These are phyloP conservation scores for Pseudogymnoascus sp. DNA, from an alignment of 2,329 filamentous ascomycete genomes.

Conservation along the genomic window DNA sequence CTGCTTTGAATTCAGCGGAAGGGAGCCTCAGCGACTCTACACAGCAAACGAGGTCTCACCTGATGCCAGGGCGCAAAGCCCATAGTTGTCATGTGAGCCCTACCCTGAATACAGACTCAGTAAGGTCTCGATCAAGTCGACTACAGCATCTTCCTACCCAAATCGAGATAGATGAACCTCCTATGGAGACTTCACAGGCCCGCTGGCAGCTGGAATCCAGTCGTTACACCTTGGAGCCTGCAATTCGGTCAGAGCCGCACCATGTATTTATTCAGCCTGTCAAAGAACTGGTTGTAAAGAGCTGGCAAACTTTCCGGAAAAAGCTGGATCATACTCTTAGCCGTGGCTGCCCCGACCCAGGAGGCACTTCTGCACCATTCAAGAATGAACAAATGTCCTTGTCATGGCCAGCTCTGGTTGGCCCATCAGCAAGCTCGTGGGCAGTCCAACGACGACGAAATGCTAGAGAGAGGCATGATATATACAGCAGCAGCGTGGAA, in stretches of 20 bases:
- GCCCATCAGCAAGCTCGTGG: not conserved
- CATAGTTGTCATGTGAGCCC: not conserved
- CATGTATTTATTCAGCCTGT: conserved; percentile 26
- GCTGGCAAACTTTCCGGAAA: conserved; percentile 21
- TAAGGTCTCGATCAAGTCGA: not conserved
- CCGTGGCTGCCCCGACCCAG: conserved; percentile 4
- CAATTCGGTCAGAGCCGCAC: conserved; percentile 23
- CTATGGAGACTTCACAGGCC: conserved; percentile 10
- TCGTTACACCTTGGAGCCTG: conserved; percentile 17
- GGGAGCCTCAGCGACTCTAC: not conserved
- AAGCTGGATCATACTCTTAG: conserved; percentile 22
- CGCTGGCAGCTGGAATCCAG: conserved; percentile 1
- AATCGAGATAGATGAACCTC: conserved; percentile 9
- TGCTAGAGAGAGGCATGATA: conserved; percentile 24
- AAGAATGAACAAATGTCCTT: not conserved
- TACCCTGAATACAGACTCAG: not conserved
- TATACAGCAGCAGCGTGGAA: conserved; percentile 19
- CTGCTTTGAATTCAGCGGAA: not conserved
- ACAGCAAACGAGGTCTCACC: not conserved
- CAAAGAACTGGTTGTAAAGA: conserved; percentile 23
- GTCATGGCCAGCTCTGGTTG: not conserved
- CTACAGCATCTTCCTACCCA: conserved; percentile 12
- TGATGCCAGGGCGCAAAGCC: not conserved
- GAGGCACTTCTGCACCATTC: not conserved
- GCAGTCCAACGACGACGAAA: conserved; percentile 16